Evolutionary conservation across 129 eudicot genomes (phyloP).

Genomic region (Ambrosia artemisiifolia): DNA sequence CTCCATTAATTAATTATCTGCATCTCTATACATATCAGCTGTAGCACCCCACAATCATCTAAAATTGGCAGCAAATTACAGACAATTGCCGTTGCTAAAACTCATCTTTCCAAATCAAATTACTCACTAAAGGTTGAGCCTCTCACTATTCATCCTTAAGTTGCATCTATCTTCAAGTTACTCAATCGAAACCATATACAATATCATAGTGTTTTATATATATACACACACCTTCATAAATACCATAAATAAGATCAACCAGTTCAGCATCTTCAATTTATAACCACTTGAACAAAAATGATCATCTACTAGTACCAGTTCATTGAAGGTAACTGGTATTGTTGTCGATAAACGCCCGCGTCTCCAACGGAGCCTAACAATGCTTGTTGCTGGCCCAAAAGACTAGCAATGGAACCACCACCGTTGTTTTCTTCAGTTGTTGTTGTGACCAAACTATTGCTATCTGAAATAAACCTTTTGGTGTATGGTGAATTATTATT

Average conservation of each 20-base stretch:
- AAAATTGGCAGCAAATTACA: constrained; percentile 22
- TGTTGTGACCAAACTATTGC: constrained; percentile 4
- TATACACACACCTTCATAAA: constrained; percentile 16
- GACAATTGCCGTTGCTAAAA: constrained; percentile 20
- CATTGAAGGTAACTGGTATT: constrained; percentile 43
- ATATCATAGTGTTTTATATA: neutral
- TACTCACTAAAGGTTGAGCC: constrained; percentile 19
- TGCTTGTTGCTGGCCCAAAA: constrained; percentile 58
- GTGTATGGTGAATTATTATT: constrained; percentile 33
- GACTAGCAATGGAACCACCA: constrained; percentile 35
- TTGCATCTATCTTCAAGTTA: neutral
- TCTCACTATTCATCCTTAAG: constrained; percentile 12
- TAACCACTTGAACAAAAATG: constrained; percentile 32
- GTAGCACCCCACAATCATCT: constrained; percentile 9
- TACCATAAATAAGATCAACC: constrained; percentile 9
- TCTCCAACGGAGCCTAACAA: constrained; percentile 57
- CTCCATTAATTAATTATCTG: constrained; percentile 19
- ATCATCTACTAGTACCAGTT: constrained; percentile 63
- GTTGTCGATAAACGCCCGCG: constrained; percentile 47
- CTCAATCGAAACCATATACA: neutral
- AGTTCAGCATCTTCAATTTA: constrained; percentile 5
- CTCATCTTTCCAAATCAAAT: constrained; percentile 11
- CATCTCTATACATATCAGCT: constrained; percentile 12
- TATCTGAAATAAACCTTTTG: constrained; percentile 47
- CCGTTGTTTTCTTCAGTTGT: constrained; percentile 31